Evolutionary conservation across 2,329 filamentous ascomycete genomes (phyloP), one percentile per base, ranked within the genome.

Genomic region (Microcyclosporella mali): DNA sequence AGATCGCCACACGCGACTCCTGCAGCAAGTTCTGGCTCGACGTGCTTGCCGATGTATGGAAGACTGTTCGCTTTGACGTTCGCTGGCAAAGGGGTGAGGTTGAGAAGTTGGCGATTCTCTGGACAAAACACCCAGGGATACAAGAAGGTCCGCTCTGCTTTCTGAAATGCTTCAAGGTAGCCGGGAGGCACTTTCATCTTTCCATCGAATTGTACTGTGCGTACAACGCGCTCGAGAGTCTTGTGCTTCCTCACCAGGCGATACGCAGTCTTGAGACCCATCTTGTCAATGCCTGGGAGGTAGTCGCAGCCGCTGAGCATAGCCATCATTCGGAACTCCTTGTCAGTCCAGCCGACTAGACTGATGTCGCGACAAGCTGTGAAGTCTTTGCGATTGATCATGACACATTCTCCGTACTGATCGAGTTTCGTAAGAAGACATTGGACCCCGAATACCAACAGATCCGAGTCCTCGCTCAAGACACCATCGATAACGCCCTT

Each of bases 261-360:
- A 65, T 98, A 85, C 0, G 92, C 90, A 4, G 89, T 97, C 71
- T 95, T 97, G 43, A 98, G 66, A 0, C 92, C 92, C 66, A 98
- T 80, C 38, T 84, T 84, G 43, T 80, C 82, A 49, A 98, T 85
- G 45, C 84, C 85, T 2, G 82, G 72, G n/a, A 97, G 75, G 63
- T 98, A 98, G 62, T 98, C 92, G 62, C 92, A 98, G 6, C 92
- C 92, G 61, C 88, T 95, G 46, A 98, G 69, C 53, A 98, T 98
- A 31, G 89, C 88, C 92, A 98, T 98, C 40, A 81, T 82, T 46
- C 92, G 79, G 57, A 98, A 98, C 54, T 95, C 87, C 8, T 75
- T 73, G 63, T 97, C 90, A 2, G 86, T 85, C 90, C 90, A 98
- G 6, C 89, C 90, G 3, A 88, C 84, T 31, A 98, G 69, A 41